Evolutionary conservation across 768 basidiomycete genomes (phyloP), one percentile per base, ranked within the genome.

Genomic region (Calocybe gangraenosa): DNA sequence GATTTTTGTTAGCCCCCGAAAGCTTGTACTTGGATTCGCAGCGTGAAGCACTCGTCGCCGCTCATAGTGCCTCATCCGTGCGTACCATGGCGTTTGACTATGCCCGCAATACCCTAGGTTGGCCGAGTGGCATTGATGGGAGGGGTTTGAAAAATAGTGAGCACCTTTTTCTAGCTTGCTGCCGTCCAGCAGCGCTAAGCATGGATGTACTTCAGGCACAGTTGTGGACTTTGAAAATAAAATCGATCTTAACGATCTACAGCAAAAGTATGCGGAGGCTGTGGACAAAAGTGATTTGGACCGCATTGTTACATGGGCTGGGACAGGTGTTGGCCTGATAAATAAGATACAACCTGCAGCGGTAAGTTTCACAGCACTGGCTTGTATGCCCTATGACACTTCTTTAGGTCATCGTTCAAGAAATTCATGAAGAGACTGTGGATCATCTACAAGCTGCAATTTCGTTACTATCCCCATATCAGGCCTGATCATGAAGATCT

Each of bases 1-100:
- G 87, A 6, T 87, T 91, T 57, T 63, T 87, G 38, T 67, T 84
- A 48, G 77, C 85, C 1, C 71, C 74, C 3, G 87, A 90, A 65
- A 74, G 81, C 50, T 61, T 74, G 9, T 86, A 83, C 62, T 68
- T 68, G 20, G 68, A 73, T 34, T 54, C 55, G 1, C 81, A 85
- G 54, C 79, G 79, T 50, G 62, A 66, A 25, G 74, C 76, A 0
- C 67, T 87, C 30, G 51, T 78, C 8, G 59, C 52, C 15, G 80
- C 81, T 30, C 61, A 62, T 20, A 70, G 71, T 2, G 64, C 61
- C 7, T 52, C 58, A 39, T 76, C 83, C 3, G 69, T 78, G 22
- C 72, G 83, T 46, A 81, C 76, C 9, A 73, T 75, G 75, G 78
- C 78, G 15, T 86, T 83, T 53, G 84, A 87, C 59, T 57, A 68